Base-by-base conservation (phyloP, 495 filamentous ascomycete species). In the Talaromyces ruber region DNA sequence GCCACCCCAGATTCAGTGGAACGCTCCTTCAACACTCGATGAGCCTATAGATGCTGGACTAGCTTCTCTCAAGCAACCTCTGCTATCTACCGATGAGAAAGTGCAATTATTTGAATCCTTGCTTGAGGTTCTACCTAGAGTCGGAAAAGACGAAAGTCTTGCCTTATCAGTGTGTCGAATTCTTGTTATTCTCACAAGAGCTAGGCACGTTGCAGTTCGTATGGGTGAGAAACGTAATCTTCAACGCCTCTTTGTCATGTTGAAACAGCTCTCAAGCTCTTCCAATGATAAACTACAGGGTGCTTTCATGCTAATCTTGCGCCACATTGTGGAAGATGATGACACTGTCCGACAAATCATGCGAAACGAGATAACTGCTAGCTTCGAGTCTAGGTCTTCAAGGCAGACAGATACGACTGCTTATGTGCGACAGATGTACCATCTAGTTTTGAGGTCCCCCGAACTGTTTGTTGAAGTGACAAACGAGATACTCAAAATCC, bases 291-390 rank as follows among this genome's bases (percentile, higher is more conserved):
- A 87, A 56, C 80, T 98, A 5, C 90, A 89, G 66, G 87, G 87
- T 65, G 82, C 87, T 8, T 86, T 98, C 60, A 88, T 98, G 84
- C 76, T 95, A 24, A 86, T 98, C 53, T 77, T 99, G 54, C 86
- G 95, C 24, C 94, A 99, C 69, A 88, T 98, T 16, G 82, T 97
- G 43, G 94, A 99, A 74, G 95, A 99, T 66, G 92, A 94, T 59
- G 85, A 91, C 54, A 93, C 88, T 0, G 81, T 97, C 39, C 91
- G 90, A 57, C 90, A 96, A 66, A 86, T 97, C 67, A 97, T 99
- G 91, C 81, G 88, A 59, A 88, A 88, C 39, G 94, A 98, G 67
- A 97, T 99, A 66, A 83, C 87, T 60, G 72, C 85, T 21, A 87
- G 81, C 68, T 88, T 96, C 62, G 81, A 89, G 61, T 74, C 76